Conservation (phyloP, 75 land plant species). For the Isoetes taiwanensis region DNA sequence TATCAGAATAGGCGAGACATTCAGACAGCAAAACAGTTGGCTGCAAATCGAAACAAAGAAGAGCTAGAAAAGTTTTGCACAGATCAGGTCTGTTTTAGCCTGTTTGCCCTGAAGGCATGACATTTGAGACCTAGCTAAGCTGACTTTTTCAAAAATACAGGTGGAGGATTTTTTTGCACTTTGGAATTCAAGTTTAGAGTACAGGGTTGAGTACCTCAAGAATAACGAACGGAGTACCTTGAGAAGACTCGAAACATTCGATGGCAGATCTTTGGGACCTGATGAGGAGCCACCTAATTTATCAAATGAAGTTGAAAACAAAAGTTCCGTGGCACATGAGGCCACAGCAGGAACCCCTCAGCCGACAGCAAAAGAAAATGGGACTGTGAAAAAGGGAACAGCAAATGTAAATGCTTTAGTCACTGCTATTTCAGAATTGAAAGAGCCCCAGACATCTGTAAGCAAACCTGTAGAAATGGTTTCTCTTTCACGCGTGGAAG, state of each 20-base stretch:
- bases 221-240: conserved; percentile 60
- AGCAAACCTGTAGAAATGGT: background rate
- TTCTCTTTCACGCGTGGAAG: conserved; percentile 11
- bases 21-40: conserved; percentile 13
- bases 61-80: conserved; percentile 15
- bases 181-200: conserved; percentile 57
- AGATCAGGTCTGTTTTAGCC: conserved; percentile 8
- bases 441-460: conserved; percentile 5
- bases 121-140: background rate
- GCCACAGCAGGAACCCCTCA: background rate
- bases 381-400: conserved; percentile 5
- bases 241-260: conserved; percentile 52
- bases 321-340: too few species aligned
- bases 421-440: background rate
- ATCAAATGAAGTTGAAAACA: conserved; percentile 5
- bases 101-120: background rate
- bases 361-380: conserved; percentile 13
- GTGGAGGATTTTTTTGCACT: conserved; percentile 41
- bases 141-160: conserved; percentile 12
- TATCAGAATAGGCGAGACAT: conserved; percentile 29
- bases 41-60: conserved; percentile 4
- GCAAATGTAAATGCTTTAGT: conserved; percentile 6
- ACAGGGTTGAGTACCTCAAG: conserved; percentile 51
- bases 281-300: conserved; percentile 54
- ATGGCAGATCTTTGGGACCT: conserved; percentile 80